phyloP scores from a whole-genome alignment of 441 rosid species.

The Macaranga tanarius region DNA sequence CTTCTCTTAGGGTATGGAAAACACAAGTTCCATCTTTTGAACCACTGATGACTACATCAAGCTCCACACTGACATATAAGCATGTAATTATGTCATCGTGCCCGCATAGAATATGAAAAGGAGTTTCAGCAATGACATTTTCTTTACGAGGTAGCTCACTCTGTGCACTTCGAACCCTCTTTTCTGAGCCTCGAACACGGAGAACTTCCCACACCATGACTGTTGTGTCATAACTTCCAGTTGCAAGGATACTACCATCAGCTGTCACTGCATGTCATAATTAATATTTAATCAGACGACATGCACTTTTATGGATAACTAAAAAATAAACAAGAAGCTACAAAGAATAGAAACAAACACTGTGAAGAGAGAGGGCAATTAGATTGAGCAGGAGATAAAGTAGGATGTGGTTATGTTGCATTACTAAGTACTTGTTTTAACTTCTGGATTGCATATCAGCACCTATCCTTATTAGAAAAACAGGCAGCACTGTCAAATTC shows the following conservation, averaged over 20 bases:
- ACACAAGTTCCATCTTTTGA: conserved; percentile 98
- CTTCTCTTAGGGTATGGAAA: conserved; percentile 88
- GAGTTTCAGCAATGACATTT: conserved; percentile 73
- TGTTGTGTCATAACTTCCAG: conserved; percentile 98
- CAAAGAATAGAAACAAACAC: conserved; percentile 13
- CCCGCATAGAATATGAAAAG: conserved; percentile 93
- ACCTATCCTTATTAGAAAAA: neutral
- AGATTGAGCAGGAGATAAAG: conserved; percentile 21
- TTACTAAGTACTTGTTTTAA: neutral
- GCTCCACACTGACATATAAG: conserved; percentile 78
- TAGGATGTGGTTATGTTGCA: conserved; percentile 20
- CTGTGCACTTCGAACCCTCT: conserved; percentile 56
- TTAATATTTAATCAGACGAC: conserved; percentile 22
- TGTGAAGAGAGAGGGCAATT: neutral
- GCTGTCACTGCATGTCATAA: conserved; percentile 64
- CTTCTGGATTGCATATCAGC: neutral
- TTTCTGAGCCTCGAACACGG: conserved; percentile 61
- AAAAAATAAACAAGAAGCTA: conserved; percentile 5
- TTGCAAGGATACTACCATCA: conserved; percentile 88
- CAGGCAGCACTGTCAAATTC: neutral
- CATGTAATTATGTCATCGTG: conserved; percentile 97
- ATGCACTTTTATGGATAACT: conserved; percentile 14
- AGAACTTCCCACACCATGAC: conserved; percentile 96
- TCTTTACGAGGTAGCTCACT: conserved; percentile 69
- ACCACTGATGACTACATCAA: conserved; percentile 96